Conservation (phyloP, 371 early-diverging fungal genomes). For the Circinella umbellata region DNA sequence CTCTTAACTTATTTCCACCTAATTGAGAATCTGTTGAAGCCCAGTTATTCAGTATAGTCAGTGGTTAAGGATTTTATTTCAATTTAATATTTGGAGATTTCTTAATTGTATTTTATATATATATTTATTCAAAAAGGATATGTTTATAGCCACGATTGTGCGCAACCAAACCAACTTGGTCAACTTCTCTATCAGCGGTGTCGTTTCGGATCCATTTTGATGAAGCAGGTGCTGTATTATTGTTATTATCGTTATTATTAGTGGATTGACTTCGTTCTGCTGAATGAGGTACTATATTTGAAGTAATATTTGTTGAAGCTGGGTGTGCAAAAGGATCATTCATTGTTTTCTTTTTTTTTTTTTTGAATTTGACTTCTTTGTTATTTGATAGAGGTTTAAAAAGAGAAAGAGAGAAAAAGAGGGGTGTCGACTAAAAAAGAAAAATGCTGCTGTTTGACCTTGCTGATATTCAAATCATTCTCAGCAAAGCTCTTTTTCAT, state of each 20-base stretch:
- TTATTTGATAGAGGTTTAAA: not conserved
- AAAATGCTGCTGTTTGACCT: not conserved
- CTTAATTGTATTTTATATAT: not conserved
- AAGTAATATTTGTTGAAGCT: not conserved
- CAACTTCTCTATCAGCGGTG: constrained; percentile 19
- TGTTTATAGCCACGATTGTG: constrained; percentile 64
- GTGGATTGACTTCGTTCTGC: not conserved
- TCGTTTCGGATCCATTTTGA: constrained; percentile 23
- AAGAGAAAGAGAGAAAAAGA: not conserved
- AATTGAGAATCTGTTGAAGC: constrained; percentile 36
- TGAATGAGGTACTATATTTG: not conserved
- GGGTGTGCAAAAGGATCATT: constrained; percentile 7
- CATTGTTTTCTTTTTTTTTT: not conserved
- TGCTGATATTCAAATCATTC: no score
- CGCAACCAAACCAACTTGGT: constrained; percentile 50
- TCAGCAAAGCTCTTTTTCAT: no score
- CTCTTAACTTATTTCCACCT: constrained; percentile 51
- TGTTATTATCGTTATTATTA: not conserved
- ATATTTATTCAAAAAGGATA: constrained; percentile 54
- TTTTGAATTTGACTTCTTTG: no score
- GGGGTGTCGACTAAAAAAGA: not conserved
- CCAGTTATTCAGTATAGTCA: constrained; percentile 50
- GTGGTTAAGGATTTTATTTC: constrained; percentile 31
- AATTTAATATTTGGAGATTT: no score
- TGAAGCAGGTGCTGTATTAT: not conserved